Conservation (phyloP, 352 stramenopile genomes). For the Phytophthora pistaciae region DNA sequence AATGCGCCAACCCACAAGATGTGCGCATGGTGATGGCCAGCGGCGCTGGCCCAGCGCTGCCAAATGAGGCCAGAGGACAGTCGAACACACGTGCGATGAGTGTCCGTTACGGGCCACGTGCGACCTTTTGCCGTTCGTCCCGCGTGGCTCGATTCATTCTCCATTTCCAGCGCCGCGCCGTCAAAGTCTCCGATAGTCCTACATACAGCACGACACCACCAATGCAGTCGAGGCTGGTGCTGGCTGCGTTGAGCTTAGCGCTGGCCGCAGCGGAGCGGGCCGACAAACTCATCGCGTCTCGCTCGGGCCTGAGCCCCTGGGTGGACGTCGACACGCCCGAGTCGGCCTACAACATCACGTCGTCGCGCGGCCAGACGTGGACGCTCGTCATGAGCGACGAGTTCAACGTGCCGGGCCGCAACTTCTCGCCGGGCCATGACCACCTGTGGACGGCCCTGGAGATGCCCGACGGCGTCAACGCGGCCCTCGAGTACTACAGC, state of each 20-base stretch:
- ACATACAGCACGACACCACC: slow-evolving; percentile 1
- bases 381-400: slow-evolving; percentile 81
- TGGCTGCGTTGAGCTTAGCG: slow-evolving; percentile 4
- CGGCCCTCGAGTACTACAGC: slow-evolving; percentile 94
- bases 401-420: slow-evolving; percentile 74
- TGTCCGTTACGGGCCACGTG: slow-evolving; percentile 11
- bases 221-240: slow-evolving; percentile 20
- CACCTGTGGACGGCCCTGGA: slow-evolving; percentile 88
- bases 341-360: slow-evolving; percentile 33
- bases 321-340: slow-evolving; percentile 50
- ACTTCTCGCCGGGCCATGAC: slow-evolving; percentile 39
- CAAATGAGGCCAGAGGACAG: slow-evolving; percentile 15
- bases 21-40: slow-evolving; percentile 1
- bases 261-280: slow-evolving; percentile 19
- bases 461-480: slow-evolving; percentile 51
- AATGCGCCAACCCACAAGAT: slow-evolving; percentile 9
- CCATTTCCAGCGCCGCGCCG: neutral
- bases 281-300: slow-evolving; percentile 35
- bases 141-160: slow-evolving; percentile 23
- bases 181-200: slow-evolving; percentile 8
- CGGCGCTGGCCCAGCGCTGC: too few species aligned
- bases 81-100: slow-evolving; percentile 12
- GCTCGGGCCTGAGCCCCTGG: slow-evolving; percentile 49
- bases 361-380: slow-evolving; percentile 62
- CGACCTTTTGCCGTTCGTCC: slow-evolving; percentile 29